Evolutionary conservation across 805 yeast species (phyloP).

Genomic region (Scheffersomyces ergatensis): DNA sequence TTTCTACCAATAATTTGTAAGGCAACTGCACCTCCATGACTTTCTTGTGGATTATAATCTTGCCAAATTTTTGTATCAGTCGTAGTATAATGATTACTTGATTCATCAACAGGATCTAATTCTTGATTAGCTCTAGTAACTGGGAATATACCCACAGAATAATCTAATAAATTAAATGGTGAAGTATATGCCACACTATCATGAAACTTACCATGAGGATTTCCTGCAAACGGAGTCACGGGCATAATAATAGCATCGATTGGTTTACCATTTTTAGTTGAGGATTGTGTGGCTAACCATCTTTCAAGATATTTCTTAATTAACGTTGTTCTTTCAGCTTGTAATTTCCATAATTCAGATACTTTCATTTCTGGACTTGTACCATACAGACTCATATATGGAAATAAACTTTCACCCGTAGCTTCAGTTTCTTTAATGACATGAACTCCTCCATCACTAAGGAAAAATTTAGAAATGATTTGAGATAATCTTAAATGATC

Average conservation of each 20-base stretch:
- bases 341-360: conserved; percentile 40
- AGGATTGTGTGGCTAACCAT: conserved; percentile 36
- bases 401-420: conserved; percentile 46
- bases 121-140: conserved; percentile 51
- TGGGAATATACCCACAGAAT: conserved; percentile 44
- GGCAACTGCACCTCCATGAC: conserved; percentile 61
- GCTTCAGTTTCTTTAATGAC: conserved; percentile 27
- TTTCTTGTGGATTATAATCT: conserved; percentile 44
- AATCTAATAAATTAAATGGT: conserved; percentile 24
- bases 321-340: conserved; percentile 30
- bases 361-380: conserved; percentile 31
- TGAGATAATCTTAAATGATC: conserved; percentile 29
- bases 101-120: conserved; percentile 30
- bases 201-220: conserved; percentile 28
- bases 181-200: conserved; percentile 43
- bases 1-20: conserved; percentile 64
- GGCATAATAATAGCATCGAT: conserved; percentile 50
- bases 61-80: conserved; percentile 43
- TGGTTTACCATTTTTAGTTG: conserved; percentile 31
- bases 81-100: conserved; percentile 29
- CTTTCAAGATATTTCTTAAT: conserved; percentile 37
- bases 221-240: conserved; percentile 45
- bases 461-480: conserved; percentile 34
- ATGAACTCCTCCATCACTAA: conserved; percentile 46
- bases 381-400: conserved; percentile 38